These are phyloP conservation scores for Symbiodinium pilosum DNA, from an alignment of 73 alveolate species.

Conservation along the genomic window DNA sequence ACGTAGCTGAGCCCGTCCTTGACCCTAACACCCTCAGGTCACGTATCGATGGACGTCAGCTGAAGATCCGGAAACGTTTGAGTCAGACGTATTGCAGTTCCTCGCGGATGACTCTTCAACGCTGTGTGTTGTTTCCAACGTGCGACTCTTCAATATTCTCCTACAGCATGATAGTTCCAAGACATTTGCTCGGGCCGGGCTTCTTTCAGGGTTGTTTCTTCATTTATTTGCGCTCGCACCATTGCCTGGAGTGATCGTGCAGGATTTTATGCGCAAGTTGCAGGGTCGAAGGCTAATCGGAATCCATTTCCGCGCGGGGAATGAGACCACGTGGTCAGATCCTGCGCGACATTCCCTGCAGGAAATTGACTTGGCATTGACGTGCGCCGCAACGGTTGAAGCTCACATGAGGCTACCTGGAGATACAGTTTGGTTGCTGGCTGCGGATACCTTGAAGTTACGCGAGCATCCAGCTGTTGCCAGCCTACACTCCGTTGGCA, in stretches of 20 bases:
- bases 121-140: slow-evolving; percentile 55
- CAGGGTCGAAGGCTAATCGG: slow-evolving; percentile 61
- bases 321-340: slow-evolving; percentile 76
- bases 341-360: slow-evolving; percentile 51
- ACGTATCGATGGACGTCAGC: slow-evolving; percentile 90
- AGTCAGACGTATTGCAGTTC: slow-evolving; percentile 27
- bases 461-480: slow-evolving; percentile 48
- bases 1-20: too few species aligned
- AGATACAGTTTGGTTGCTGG: slow-evolving; percentile 38
- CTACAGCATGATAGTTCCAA: background rate
- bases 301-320: slow-evolving; percentile 74
- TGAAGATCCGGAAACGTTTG: slow-evolving; percentile 25
- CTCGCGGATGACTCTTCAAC: slow-evolving; percentile 19
- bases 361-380: slow-evolving; percentile 47
- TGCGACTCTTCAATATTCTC: slow-evolving; percentile 24
- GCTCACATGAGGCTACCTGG: slow-evolving; percentile 1
- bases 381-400: slow-evolving; percentile 69
- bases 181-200: slow-evolving; percentile 25
- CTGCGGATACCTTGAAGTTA: slow-evolving; percentile 56
- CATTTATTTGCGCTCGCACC: slow-evolving; percentile 37
- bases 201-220: slow-evolving; percentile 58
- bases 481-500: slow-evolving; percentile 24
- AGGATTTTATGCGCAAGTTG: slow-evolving; percentile 28
- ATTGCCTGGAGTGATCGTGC: background rate
- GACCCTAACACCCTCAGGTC: too few species aligned